These are phyloP conservation scores for Helminthosporium solani DNA, from an alignment of 2,329 filamentous ascomycete genomes.

Conservation along the genomic window DNA sequence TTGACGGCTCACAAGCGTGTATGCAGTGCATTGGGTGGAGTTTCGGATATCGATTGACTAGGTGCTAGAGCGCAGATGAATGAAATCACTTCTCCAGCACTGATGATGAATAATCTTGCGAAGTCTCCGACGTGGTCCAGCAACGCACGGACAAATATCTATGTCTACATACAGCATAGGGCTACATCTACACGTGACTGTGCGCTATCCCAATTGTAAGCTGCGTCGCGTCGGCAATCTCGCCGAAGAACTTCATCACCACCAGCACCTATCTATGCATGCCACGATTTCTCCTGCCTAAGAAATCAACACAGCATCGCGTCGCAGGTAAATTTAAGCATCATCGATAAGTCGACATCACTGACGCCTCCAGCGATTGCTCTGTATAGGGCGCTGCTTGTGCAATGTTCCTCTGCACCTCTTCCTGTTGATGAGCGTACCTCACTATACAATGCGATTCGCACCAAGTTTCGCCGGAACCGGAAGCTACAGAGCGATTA, in stretches of 20 bases:
- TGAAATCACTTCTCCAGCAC: constrained; percentile 3
- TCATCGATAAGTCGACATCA: not conserved
- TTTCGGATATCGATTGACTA: constrained; percentile 18
- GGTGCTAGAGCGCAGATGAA: constrained; percentile 14
- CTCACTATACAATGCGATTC: constrained; percentile 60
- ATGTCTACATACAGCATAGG: not conserved
- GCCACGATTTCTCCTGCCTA: constrained; percentile 49
- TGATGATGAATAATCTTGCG: not conserved
- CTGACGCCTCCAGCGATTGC: constrained; percentile 57
- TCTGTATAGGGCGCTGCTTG: constrained; percentile 70
- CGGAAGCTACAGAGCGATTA: constrained; percentile 58
- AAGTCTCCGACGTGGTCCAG: not conserved
- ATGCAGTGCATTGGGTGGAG: constrained; percentile 34
- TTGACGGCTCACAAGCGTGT: not conserved
- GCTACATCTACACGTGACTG: constrained; percentile 18
- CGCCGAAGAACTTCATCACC: constrained; percentile 11
- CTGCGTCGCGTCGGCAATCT: constrained; percentile 3
- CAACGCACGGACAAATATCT: not conserved
- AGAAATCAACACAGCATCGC: constrained; percentile 52
- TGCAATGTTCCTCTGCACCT: constrained; percentile 55
- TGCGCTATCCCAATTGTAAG: constrained; percentile 15
- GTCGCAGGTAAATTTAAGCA: constrained; percentile 48
- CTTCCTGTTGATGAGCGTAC: constrained; percentile 54
- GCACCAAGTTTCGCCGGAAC: constrained; percentile 64
- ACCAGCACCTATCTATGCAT: constrained; percentile 42